A percentile compares a stretch with the other conserved stretches of the same genome.
phyloP scores from a whole-genome alignment of 352 stramenopile genomes.

The Globisporangium barbulae region DNA sequence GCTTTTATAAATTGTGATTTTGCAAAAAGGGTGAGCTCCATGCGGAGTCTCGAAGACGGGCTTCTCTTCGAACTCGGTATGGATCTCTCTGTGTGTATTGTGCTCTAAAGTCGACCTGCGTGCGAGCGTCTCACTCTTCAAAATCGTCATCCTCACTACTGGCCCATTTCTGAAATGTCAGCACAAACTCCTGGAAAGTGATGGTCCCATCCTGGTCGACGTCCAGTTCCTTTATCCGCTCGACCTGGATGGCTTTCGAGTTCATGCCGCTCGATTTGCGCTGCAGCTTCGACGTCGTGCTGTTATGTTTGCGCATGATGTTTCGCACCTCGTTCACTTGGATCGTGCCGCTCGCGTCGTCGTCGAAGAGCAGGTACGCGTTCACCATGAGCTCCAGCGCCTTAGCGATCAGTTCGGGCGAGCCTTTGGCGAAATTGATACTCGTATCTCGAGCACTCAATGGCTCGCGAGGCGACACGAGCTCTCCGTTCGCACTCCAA shows the following conservation, averaged over 20 bases:
- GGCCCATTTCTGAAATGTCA: slow-evolving; percentile 87
- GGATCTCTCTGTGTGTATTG: slow-evolving; percentile 4
- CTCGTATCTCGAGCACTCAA: slow-evolving; percentile 20
- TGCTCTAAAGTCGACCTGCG: neutral
- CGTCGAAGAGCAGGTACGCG: slow-evolving; percentile 84
- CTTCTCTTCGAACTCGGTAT: slow-evolving; percentile 7
- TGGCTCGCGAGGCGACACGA: slow-evolving; percentile 11
- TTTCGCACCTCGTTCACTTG: slow-evolving; percentile 68
- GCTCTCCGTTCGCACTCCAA: neutral
- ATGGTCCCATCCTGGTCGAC: slow-evolving; percentile 85
- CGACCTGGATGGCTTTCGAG: slow-evolving; percentile 54
- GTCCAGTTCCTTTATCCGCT: slow-evolving; percentile 88
- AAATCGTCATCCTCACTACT: slow-evolving; percentile 52
- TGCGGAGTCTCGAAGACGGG: neutral
- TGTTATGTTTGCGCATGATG: slow-evolving; percentile 58
- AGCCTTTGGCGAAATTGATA: slow-evolving; percentile 20
- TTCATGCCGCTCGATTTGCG: slow-evolving; percentile 54
- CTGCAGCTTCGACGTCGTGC: slow-evolving; percentile 37
- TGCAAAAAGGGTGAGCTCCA: neutral
- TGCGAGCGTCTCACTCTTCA: neutral
- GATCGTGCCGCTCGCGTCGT: slow-evolving; percentile 79
- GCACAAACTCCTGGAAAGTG: slow-evolving; percentile 88
- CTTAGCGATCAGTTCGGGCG: slow-evolving; percentile 56
- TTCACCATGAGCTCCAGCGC: slow-evolving; percentile 81
- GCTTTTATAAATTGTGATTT: slow-evolving; percentile 6